Percentiles rank a stretch among this genome's conserved stretches.
Evolutionary conservation across 164 flowering plant genomes (phyloP).

Genomic region (Dillenia suffruticosa): DNA sequence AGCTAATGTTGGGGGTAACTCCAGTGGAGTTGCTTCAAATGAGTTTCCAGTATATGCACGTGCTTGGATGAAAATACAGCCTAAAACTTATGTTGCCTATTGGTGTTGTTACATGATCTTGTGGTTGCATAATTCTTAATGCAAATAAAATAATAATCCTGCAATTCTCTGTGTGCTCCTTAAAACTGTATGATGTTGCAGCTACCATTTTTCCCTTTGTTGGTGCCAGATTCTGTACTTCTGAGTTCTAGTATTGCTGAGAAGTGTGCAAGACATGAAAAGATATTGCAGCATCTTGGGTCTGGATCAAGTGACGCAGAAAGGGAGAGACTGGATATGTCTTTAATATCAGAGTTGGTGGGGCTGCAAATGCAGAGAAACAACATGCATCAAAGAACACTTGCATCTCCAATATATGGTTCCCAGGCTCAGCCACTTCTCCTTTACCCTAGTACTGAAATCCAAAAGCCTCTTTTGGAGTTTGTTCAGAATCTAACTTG

Average conservation of each 20-base stretch:
- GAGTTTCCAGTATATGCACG: too few relatives aligned
- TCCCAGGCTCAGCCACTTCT: conserved; percentile 23
- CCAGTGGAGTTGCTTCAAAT: too few relatives aligned
- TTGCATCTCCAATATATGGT: conserved; percentile 14
- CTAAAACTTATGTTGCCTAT: neutral
- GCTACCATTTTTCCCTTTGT: neutral
- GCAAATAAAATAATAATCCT: neutral
- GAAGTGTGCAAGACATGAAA: conserved; percentile 43
- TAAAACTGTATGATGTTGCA: neutral
- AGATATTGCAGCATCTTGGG: conserved; percentile 41
- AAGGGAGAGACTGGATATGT: conserved; percentile 29
- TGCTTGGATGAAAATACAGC: neutral
- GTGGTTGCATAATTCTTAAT: too few relatives aligned
- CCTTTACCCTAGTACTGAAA: conserved; percentile 31
- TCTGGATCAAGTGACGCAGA: conserved; percentile 41
- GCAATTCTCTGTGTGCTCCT: neutral
- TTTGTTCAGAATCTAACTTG: conserved; percentile 36
- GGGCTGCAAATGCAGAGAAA: conserved; percentile 27
- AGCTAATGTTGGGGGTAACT: too few relatives aligned
- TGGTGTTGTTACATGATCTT: neutral
- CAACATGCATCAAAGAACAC: conserved; percentile 19
- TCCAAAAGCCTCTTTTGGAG: conserved; percentile 38
- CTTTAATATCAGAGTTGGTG: conserved; percentile 41
- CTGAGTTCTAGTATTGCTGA: conserved; percentile 58
- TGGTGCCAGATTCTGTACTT: conserved; percentile 25